Base-by-base conservation (phyloP, 495 filamentous ascomycete genomes). In the Elasticomyces elasticus region DNA sequence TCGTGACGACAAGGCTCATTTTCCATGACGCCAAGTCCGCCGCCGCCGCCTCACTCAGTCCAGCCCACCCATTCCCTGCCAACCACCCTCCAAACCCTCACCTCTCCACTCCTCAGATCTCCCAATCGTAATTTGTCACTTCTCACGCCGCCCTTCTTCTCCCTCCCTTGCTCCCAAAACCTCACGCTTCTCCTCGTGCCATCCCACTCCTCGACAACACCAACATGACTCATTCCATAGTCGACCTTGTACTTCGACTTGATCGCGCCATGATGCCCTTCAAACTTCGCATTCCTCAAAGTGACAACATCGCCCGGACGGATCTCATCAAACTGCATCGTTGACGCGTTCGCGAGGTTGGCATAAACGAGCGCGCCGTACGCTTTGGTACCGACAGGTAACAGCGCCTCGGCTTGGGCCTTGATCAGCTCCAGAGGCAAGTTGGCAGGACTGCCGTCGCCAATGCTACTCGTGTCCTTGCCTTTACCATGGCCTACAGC, bases 1-100 rank as follows among this genome's bases (percentile, higher is more conserved):
- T n/a, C n/a, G n/a, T n/a, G n/a, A n/a, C n/a, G n/a, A n/a, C n/a
- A n/a, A n/a, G n/a, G n/a, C n/a, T n/a, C n/a, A n/a, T n/a, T n/a
- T n/a, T n/a, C n/a, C n/a, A n/a, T n/a, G n/a, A n/a, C n/a, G n/a
- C n/a, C n/a, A n/a, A n/a, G n/a, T n/a, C n/a, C n/a, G n/a, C n/a
- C n/a, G n/a, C n/a, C n/a, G n/a, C n/a, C 28, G 1, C 15, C 28
- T 41, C 20, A 51, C 13, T 45, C 25, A 5, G 57, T 82, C 91
- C 90, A 96, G 28, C 91, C 87, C 42, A 97, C 82, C 89, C 91
- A 97, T 58, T 76, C 82, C 58, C 87, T 79, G 12, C 86, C 86
- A 81, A 96, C 91, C 30, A 94, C 87, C 54, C 92, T 81, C 92
- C 92, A 98, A 55, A 97, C 89, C 74, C 94, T 95, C 59, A 95